Evolutionary conservation across 805 yeast species (phyloP), one percentile per base, ranked within the genome.

Genomic region (Candida silvatica): DNA sequence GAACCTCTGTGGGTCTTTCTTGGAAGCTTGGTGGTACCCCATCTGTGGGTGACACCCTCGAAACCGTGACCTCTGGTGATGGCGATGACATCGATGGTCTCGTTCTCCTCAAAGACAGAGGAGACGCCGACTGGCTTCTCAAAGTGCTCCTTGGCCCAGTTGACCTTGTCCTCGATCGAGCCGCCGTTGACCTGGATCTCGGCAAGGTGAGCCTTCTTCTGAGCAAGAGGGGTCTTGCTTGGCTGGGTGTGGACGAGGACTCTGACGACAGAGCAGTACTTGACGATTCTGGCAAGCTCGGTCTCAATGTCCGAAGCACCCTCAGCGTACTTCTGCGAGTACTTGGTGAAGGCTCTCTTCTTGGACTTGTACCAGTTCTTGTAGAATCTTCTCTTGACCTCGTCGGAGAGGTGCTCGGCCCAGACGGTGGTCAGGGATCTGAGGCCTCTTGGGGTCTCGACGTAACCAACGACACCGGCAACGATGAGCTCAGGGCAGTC

Each of bases 11-110:
- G 99, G 69, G 99, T 92, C 94, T 92, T 92, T 79, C 99, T 87
- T 74, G 99, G 98, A 59, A 92, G 78, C 80, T 83, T 88, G 88
- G 88, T 94, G 83, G 98, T 92, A 69, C 99, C 99, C 97, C 97
- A 92, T 85, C 99, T 86, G 87, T 88, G 96, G 77, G 99, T 92
- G 63, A 90, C 97, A 88, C 99, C 99, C 76, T 92, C 98, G 86
- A 84, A 88, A 80, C 99, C 99, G 80, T 92, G 96, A 92, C 99
- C 99, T 80, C 84, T 90, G 82, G 98, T 92, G 64, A 92, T 95
- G 64, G 97, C 99, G 63, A 92, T 82, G 61, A 85, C 97, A 62
- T 92, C 99, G 59, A 92, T 80, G 81, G 84, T 80, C 80, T 92
- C 98, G 75, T 87, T 84, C 77, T 92, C 94, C 79, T 90, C 98